phyloP scores from a whole-genome alignment of 2,329 filamentous ascomycete species.

The Bipolaris zeicola region DNA sequence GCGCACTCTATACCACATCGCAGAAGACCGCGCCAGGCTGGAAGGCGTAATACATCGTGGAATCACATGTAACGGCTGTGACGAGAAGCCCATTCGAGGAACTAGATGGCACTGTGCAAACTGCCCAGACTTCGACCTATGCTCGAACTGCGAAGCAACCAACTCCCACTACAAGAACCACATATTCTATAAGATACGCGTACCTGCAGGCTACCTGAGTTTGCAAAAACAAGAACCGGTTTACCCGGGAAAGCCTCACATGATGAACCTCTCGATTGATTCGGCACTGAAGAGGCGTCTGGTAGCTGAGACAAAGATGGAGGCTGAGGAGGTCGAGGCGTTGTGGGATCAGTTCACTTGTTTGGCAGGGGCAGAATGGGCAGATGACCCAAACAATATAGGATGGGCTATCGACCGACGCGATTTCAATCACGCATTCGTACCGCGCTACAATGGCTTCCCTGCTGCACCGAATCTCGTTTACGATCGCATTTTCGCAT shows the following conservation, averaged over 20 bases:
- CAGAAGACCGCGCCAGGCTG: constrained; percentile 85
- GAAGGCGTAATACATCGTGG: constrained; percentile 83
- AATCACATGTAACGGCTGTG: constrained; percentile 89
- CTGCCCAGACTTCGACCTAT: constrained; percentile 94
- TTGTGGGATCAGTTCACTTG: constrained; percentile 98
- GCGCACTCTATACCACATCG: constrained; percentile 86
- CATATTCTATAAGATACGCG: constrained; percentile 93
- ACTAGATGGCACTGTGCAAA: constrained; percentile 94
- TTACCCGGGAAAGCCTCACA: constrained; percentile 69
- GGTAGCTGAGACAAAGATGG: constrained; percentile 57
- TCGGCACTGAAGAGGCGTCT: constrained; percentile 69
- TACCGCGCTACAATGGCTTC: constrained; percentile 79
- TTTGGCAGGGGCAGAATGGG: constrained; percentile 84
- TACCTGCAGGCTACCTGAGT: constrained; percentile 84
- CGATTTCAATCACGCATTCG: constrained; percentile 89
- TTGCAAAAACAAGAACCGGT: constrained; percentile 66
- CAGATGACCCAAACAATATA: constrained; percentile 77
- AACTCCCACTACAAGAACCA: constrained; percentile 84
- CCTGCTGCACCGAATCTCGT: constrained; percentile 85
- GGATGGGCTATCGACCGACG: constrained; percentile 85
- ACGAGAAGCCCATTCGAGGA: constrained; percentile 85
- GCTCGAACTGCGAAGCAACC: constrained; percentile 84
- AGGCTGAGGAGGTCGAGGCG: constrained; percentile 86
- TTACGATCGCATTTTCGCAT: constrained; percentile 94
- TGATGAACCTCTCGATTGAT: constrained; percentile 70